A percentile compares a stretch with the other conserved stretches of the same genome.
Evolutionary conservation across 1,284 basidiomycete species (phyloP).

Genomic region (Leucoagaricus sp.): DNA sequence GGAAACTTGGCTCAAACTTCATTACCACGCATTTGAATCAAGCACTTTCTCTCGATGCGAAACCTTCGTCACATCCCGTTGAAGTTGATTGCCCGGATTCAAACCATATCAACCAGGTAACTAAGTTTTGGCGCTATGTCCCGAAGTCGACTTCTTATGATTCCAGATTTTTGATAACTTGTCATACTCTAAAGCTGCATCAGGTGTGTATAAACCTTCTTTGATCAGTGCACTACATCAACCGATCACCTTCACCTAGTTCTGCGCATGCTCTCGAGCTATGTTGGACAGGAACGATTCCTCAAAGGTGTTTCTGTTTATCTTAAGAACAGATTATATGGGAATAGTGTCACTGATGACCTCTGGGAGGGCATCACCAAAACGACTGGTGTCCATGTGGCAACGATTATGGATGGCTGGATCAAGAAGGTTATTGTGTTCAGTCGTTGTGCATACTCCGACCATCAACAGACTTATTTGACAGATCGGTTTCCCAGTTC

Average conservation of each 20-base stretch:
- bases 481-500: constrained; percentile 87
- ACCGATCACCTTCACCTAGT: constrained; percentile 44
- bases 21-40: constrained; percentile 58
- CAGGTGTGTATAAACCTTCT: constrained; percentile 50
- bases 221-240: constrained; percentile 3
- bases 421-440: constrained; percentile 74
- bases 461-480: too few relatives aligned
- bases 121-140: too few relatives aligned
- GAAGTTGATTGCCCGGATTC: constrained; percentile 92
- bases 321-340: constrained; percentile 81
- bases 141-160: too few relatives aligned
- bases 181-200: constrained; percentile 87
- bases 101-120: constrained; percentile 80
- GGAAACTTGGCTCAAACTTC: constrained; percentile 73
- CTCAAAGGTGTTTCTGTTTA: constrained; percentile 89
- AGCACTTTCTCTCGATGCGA: constrained; percentile 85
- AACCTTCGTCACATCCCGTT: constrained; percentile 92
- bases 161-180: constrained; percentile 81
- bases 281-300: constrained; percentile 90
- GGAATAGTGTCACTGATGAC: constrained; percentile 85
- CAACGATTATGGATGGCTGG: constrained; percentile 91
- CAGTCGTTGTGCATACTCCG: too few relatives aligned
- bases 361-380: constrained; percentile 89
- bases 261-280: constrained; percentile 90
- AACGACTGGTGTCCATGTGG: constrained; percentile 76